Base-by-base conservation (phyloP, 305 asterid genomes). In the Fraxinus sp. region DNA sequence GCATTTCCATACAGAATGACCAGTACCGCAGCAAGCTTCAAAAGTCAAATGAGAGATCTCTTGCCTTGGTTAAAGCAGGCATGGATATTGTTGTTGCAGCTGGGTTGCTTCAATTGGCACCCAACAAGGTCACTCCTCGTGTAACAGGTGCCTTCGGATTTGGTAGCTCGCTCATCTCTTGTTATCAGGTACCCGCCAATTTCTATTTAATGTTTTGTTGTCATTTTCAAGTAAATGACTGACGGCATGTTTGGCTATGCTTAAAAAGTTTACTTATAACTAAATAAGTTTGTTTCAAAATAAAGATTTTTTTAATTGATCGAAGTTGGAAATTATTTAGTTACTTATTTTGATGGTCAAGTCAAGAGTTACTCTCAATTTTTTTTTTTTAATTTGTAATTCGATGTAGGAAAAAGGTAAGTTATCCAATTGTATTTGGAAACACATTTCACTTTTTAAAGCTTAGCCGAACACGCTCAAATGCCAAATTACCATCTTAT, bases 141-240 rank as follows among this genome's bases (percentile, higher is more conserved):
- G 98, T 96, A 46, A 93, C 97, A 2, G 99, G 99, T 81, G 98
- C 91, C 68, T 86, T 91, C 81, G 99, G 99, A 77, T 93, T 96
- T 70, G 88, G 86, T 36, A 93, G 84, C 95, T 96, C 98, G 82
- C 90, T 96, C 89, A 93, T 96, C 87, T 94, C 99, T 83, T 96
- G 99, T 89, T 96, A 96, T 87, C 99, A 96, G 99, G 99, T 94
- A 84, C 74, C 35, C 7, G 26, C 20, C 24, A 22, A 30, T 36
- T 78, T 22, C 37, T 22, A 6, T 9, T 32, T 32, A 52, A 20
- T 46, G 18, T 7, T 79, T 41, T 46, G 52, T 37, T n/a, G 3
- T 59, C 10, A 24, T 59, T 18, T 35, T 28, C 28, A 18, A n/a
- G 13, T 52, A 32, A 16, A 30, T 83, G 73, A 16, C 10, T 32